Conservation (phyloP, 1,139 yeast genomes). For the Debaryomyces udenii region DNA sequence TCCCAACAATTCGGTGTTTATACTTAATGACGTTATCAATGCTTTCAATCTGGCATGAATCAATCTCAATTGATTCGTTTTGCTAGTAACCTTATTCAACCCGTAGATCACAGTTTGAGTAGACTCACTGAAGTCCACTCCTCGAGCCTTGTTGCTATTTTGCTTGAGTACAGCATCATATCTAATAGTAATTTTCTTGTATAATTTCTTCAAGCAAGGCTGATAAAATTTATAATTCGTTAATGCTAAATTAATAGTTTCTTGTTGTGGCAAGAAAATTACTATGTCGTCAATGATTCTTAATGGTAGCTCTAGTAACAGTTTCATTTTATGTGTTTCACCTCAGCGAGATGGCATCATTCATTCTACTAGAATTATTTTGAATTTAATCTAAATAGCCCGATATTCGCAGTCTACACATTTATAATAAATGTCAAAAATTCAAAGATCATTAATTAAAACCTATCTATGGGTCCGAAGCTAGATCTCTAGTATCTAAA, state of each 20-base stretch:
- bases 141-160: constrained; percentile 9
- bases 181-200: constrained; percentile 31
- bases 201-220: constrained; percentile 37
- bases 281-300: constrained; percentile 22
- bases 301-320: constrained; percentile 20
- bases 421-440: too few species aligned
- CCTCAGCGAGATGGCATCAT: neutral
- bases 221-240: constrained; percentile 41
- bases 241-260: constrained; percentile 35
- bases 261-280: constrained; percentile 36
- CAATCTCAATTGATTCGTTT: constrained; percentile 24
- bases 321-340: constrained; percentile 2
- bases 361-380: neutral
- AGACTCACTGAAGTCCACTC: constrained; percentile 12
- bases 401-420: neutral
- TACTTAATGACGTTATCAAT: constrained; percentile 27
- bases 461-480: constrained; percentile 3
- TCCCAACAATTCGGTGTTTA: constrained; percentile 30
- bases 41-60: constrained; percentile 34
- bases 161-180: constrained; percentile 25
- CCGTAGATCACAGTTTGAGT: constrained; percentile 14
- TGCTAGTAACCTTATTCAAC: constrained; percentile 15
- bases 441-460: neutral
- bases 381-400: neutral
- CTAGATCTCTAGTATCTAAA: neutral